Base-by-base conservation (phyloP, 1,139 yeast genomes). In the Yamadazyma mexicana region DNA sequence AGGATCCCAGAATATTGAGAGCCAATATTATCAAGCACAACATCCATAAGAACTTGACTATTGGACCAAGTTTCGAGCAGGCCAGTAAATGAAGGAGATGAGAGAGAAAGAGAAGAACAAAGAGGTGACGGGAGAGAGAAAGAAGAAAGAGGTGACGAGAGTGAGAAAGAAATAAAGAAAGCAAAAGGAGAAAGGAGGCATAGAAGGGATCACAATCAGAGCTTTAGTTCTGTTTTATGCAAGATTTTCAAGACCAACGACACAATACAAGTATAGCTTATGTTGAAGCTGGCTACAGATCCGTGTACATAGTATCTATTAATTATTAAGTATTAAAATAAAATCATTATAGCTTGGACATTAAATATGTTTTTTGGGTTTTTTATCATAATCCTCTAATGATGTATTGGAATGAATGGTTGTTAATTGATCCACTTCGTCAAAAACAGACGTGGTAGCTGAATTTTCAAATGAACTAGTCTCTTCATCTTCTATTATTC, bases 1-100 rank as follows among this genome's bases (percentile, higher is more conserved):
- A 79, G 48, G 98, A 91, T 63, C 97, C 98, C 22, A 83, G 98
- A 66, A 83, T 91, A 48, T 79, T 91, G 45, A 77, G 96, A 59
- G 80, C 94, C 22, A 78, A 81, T 44, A 74, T 91, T 31, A 74
- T 84, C 41, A 87, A 80, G 58, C 81, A 83, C 39, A 81, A 86
- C 47, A 81, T 83, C 48, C 66, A 64, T 27, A 70, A 69, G 54
- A 65, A 65, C 31, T 67, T 81, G 46, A 78, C 77, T 49, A 69
- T 74, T 11, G 81, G 82, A 15, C 64, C 79, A 30, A 77, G 87
- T 14, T 52, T 59, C 33, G 52, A 62, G 45, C 62, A 62, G 45
- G 69, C 70, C 17, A 35, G 42, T 27, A 32, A 23, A 30, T 38
- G n/a, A 20, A 6, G 22, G 22, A 39, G 22, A 17, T 41, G 10